phyloP scores from a whole-genome alignment of 352 stramenopile genomes.

The Globisporangium barbulae region DNA sequence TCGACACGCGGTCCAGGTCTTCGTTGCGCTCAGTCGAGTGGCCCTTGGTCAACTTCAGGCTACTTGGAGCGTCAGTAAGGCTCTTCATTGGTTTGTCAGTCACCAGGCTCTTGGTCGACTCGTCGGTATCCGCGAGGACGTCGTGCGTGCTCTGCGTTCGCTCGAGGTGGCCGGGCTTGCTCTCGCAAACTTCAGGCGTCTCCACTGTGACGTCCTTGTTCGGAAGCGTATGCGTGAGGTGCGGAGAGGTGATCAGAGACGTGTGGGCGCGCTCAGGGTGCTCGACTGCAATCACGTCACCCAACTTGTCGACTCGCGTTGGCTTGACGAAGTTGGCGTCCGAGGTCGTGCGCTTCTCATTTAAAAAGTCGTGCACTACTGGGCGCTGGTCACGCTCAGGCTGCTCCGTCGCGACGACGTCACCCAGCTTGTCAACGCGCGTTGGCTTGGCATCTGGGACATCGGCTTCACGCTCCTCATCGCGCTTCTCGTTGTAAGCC shows the following conservation, averaged over 20 bases:
- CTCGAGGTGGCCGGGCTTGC: neutral
- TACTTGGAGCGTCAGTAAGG: neutral
- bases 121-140: neutral
- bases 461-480: no score
- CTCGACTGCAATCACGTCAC: neutral
- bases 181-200: neutral
- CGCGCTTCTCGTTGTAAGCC: neutral
- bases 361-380: neutral
- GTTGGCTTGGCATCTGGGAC: no score
- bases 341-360: neutral
- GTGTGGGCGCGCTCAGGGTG: slow-evolving; percentile 1
- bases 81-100: neutral
- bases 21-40: neutral
- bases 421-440: no score
- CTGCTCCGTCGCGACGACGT: no score
- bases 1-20: slow-evolving; percentile 14
- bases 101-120: neutral
- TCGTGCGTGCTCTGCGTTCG: neutral
- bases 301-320: neutral
- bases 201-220: slow-evolving; percentile 39
- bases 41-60: neutral
- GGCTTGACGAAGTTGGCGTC: neutral
- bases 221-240: slow-evolving; percentile 5
- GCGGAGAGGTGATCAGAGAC: neutral
- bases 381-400: no score